Evolutionary conservation across 2,329 filamentous ascomycete species (phyloP).

Genomic region (Zasmidium cellare): DNA sequence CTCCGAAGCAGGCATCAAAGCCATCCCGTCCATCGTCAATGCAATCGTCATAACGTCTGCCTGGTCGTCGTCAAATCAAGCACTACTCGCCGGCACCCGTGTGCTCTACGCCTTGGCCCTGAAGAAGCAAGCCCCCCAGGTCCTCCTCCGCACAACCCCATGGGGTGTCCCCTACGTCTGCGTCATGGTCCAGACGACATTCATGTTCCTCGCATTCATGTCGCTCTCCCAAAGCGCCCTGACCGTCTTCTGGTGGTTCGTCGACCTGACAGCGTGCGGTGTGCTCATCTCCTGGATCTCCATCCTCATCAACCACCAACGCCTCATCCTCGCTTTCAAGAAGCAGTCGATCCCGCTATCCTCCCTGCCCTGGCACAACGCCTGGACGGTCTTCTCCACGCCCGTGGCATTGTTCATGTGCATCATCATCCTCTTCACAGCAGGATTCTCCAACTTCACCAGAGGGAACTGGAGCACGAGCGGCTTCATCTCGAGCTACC

Average conservation of each 20-base stretch:
- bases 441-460: slow-evolving; percentile 31
- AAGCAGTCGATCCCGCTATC: slow-evolving; percentile 26
- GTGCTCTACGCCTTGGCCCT: slow-evolving; percentile 58
- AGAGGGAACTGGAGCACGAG: slow-evolving; percentile 29
- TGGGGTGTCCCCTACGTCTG: slow-evolving; percentile 28
- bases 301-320: slow-evolving; percentile 28
- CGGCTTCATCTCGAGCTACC: slow-evolving; percentile 37
- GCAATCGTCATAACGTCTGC: slow-evolving; percentile 67
- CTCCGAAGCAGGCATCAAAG: slow-evolving; percentile 58
- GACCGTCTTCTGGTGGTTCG: slow-evolving; percentile 66
- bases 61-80: slow-evolving; percentile 57
- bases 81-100: slow-evolving; percentile 54
- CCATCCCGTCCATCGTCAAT: slow-evolving; percentile 66
- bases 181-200: slow-evolving; percentile 26
- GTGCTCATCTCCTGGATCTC: slow-evolving; percentile 62
- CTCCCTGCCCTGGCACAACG: slow-evolving; percentile 35
- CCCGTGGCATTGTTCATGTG: slow-evolving; percentile 33
- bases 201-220: slow-evolving; percentile 33
- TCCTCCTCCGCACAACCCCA: slow-evolving; percentile 45
- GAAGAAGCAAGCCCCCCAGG: slow-evolving; percentile 62
- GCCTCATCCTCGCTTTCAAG: slow-evolving; percentile 27
- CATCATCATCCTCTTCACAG: slow-evolving; percentile 31
- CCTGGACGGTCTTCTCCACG: slow-evolving; percentile 38
- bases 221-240: slow-evolving; percentile 48
- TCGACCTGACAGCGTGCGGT: slow-evolving; percentile 62